Evolutionary conservation across 2,329 filamentous ascomycete genomes (phyloP).

Genomic region (Diaporthe caulivora): DNA sequence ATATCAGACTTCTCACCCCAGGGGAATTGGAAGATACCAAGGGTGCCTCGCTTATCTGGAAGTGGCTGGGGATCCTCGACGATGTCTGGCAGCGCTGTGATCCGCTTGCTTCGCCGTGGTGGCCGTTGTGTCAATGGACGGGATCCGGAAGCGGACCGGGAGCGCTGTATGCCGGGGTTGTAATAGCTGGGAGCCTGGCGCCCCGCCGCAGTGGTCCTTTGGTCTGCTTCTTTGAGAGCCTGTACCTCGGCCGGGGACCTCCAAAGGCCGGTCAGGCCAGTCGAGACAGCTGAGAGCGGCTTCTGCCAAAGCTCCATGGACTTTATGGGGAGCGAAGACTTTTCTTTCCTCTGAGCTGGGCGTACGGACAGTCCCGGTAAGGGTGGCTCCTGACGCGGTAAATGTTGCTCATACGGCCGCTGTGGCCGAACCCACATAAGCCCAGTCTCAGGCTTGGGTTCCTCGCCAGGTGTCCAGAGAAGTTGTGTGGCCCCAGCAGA

Average conservation of each 20-base stretch:
- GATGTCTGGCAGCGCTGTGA: conserved; percentile 73
- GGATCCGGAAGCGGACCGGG: conserved; percentile 43
- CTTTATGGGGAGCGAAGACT: conserved; percentile 50
- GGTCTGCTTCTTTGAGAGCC: conserved; percentile 7
- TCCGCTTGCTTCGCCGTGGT: conserved; percentile 65
- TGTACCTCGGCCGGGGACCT: conserved; percentile 37
- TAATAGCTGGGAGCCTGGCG: conserved; percentile 35
- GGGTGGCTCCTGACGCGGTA: conserved; percentile 35
- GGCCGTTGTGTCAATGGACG: conserved; percentile 66
- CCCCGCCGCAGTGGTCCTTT: neutral
- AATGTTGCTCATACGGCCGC: conserved; percentile 33
- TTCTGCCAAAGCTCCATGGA: conserved; percentile 57
- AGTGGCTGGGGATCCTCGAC: conserved; percentile 72
- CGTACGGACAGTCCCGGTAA: conserved; percentile 52
- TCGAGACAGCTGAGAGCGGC: conserved; percentile 41
- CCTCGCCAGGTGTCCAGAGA: conserved; percentile 46
- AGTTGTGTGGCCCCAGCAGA: conserved; percentile 27
- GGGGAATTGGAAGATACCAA: conserved; percentile 75
- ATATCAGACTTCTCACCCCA: conserved; percentile 74
- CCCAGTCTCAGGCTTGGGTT: conserved; percentile 28
- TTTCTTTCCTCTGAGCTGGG: conserved; percentile 50
- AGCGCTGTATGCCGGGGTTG: conserved; percentile 40
- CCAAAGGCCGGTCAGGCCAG: conserved; percentile 49
- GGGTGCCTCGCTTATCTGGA: conserved; percentile 67
- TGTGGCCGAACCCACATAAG: conserved; percentile 45